Conservation (phyloP, 2,329 filamentous ascomycete species). For the Neonectria coccinea region DNA sequence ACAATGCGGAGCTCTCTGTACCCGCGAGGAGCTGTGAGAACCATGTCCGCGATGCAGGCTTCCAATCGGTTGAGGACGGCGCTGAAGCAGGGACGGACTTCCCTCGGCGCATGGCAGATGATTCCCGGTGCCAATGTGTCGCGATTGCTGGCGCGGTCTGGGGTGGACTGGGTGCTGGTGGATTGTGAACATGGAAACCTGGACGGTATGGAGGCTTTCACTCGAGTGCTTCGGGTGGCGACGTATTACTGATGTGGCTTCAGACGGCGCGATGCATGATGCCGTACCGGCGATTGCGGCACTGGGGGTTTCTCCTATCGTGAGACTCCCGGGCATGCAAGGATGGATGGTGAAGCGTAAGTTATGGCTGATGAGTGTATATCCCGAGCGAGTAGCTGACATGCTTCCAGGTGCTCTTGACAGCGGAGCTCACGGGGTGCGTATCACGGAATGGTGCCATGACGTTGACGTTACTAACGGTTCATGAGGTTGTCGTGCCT, state of each 20-base stretch:
- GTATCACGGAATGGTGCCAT: slow-evolving; percentile 43
- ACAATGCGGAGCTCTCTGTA: slow-evolving; percentile 23
- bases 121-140: slow-evolving; percentile 71
- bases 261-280: slow-evolving; percentile 65
- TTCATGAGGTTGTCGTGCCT: slow-evolving; percentile 58
- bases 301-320: slow-evolving; percentile 56
- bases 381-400: slow-evolving; percentile 4
- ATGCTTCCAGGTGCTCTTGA: slow-evolving; percentile 57
- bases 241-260: slow-evolving; percentile 3
- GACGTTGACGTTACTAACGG: slow-evolving; percentile 27
- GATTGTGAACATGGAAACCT: slow-evolving; percentile 67
- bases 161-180: slow-evolving; percentile 75
- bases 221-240: not conserved
- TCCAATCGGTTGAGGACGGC: slow-evolving; percentile 63
- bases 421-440: slow-evolving; percentile 60
- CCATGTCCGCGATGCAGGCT: slow-evolving; percentile 53
- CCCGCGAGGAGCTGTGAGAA: slow-evolving; percentile 23
- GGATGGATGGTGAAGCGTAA: slow-evolving; percentile 60
- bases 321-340: slow-evolving; percentile 65
- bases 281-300: slow-evolving; percentile 64
- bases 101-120: slow-evolving; percentile 73
- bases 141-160: slow-evolving; percentile 68
- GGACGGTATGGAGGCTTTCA: slow-evolving; percentile 52
- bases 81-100: slow-evolving; percentile 61
- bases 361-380: slow-evolving; percentile 3